Percentiles rank a stretch among this genome's conserved stretches.
Evolutionary conservation across 1,284 basidiomycete species (phyloP).

Genomic region (Albatrellus sp.): DNA sequence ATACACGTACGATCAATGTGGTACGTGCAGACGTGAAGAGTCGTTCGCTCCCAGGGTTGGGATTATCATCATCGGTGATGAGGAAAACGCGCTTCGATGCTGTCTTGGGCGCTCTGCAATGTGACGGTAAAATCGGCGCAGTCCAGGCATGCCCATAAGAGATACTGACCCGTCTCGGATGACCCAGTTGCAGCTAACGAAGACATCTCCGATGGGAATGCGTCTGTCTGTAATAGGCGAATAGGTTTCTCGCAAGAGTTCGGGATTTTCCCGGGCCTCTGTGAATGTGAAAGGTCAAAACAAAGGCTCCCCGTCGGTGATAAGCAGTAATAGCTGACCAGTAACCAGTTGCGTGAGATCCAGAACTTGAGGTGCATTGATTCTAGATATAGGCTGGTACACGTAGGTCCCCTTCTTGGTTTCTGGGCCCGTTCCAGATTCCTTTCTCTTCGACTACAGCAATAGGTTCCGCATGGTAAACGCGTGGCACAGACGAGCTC

Average conservation of each 20-base stretch:
- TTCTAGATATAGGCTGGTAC: conserved; percentile 64
- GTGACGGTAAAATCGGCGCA: conserved; percentile 1
- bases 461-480: conserved; percentile 3
- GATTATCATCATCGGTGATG: conserved; percentile 84
- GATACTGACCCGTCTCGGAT: conserved; percentile 67
- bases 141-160: not conserved
- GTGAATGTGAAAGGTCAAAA: not conserved
- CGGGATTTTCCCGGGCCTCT: conserved; percentile 39
- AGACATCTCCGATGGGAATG: conserved; percentile 71
- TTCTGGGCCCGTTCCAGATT: conserved; percentile 46
- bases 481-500: not conserved
- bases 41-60: conserved; percentile 39
- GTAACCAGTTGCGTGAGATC: conserved; percentile 60
- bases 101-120: conserved; percentile 63
- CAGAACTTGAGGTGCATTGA: conserved; percentile 74
- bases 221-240: conserved; percentile 44
- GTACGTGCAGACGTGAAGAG: conserved; percentile 55
- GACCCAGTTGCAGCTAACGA: conserved; percentile 80
- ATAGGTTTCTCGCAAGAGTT: conserved; percentile 41
- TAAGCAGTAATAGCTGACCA: conserved; percentile 37
- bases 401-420: conserved; percentile 68
- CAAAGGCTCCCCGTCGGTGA: not conserved
- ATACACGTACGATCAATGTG: conserved; percentile 43
- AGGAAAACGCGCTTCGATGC: conserved; percentile 87
- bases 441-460: conserved; percentile 27